A percentile compares a stretch with the other conserved stretches of the same genome.
phyloP scores from a whole-genome alignment of 1,284 basidiomycete genomes.

The Irpex lacteus region DNA sequence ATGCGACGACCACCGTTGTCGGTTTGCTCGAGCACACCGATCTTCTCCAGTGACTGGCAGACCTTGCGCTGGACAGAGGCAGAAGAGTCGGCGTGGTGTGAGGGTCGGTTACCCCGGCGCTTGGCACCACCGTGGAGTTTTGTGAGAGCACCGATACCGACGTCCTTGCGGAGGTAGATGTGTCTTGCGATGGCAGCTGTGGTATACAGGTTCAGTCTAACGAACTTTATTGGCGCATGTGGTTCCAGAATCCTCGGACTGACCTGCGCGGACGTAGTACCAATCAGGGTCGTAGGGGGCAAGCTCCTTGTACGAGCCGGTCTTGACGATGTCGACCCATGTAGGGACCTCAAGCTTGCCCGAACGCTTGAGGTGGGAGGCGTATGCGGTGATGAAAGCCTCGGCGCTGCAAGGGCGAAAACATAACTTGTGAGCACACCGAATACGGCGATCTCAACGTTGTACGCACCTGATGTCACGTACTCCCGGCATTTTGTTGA shows the following conservation, averaged over 20 bases:
- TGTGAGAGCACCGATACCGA: conserved; percentile 93
- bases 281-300: conserved; percentile 99
- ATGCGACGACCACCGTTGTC: conserved; percentile 96
- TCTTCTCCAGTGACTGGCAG: conserved; percentile 97
- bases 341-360: conserved; percentile 98
- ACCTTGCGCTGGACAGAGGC: conserved; percentile 88
- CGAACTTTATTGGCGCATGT: background rate
- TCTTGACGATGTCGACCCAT: conserved; percentile 99
- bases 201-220: background rate
- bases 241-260: conserved; percentile 24
- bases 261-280: conserved; percentile 98
- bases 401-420: conserved; percentile 61
- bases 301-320: conserved; percentile 96
- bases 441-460: background rate
- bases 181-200: conserved; percentile 96
- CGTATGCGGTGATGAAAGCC: conserved; percentile 88
- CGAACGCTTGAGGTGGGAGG: conserved; percentile 92
- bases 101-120: conserved; percentile 92
- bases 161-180: conserved; percentile 99
- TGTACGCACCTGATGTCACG: conserved; percentile 77
- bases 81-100: conserved; percentile 90
- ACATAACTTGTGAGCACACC: conserved; percentile 1
- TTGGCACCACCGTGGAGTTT: conserved; percentile 98
- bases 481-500: conserved; percentile 83
- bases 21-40: conserved; percentile 94